Evolutionary conservation across 1,139 yeast species (phyloP), one percentile per base, ranked within the genome.

Genomic region (Protomyces macrosporus): DNA sequence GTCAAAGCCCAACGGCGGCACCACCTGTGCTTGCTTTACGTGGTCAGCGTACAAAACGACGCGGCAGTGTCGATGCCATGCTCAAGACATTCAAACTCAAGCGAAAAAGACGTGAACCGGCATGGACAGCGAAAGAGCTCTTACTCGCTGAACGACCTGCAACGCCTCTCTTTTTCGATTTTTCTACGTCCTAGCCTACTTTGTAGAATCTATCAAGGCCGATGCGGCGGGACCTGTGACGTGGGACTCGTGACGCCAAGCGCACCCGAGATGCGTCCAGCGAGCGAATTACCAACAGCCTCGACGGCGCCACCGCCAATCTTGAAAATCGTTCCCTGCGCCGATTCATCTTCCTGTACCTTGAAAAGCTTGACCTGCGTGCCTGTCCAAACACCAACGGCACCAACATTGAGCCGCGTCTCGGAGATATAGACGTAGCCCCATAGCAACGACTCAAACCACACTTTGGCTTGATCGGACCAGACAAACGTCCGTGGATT

Each of bases 391-490:
- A 60, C 63, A 4, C 63, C 63, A 16, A 60, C 63, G 12, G 63
- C 58, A 10, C 63, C 63, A 34, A 40, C 53, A 7, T 53, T 55
- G 32, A 60, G 55, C 36, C 53, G 58, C 9, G 54, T 60, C 9
- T 79, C 77, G 33, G 79, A 74, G 59, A 81, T 80, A 71, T 82
- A 88, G 0, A 88, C 80, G 61, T 80, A 78, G 1, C 86, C 83
- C 85, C 90, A 88, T 40, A 88, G 71, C 14, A 87, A 76, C 12
- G 88, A 82, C 54, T 82, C 79, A 72, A 88, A 86, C 96, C 96
- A 90, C 0, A 91, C 90, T 45, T 88, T 76, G 0, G 93, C 83
- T 6, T 81, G 70, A 53, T 77, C 77, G 54, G 82, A 81, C 93
- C 96, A 87, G 10, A 75, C 73, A 68, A 88, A 85, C 62, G 65